These are phyloP conservation scores for Kwoniella heveanensis DNA, from an alignment of 768 basidiomycete genomes.

Conservation along the genomic window DNA sequence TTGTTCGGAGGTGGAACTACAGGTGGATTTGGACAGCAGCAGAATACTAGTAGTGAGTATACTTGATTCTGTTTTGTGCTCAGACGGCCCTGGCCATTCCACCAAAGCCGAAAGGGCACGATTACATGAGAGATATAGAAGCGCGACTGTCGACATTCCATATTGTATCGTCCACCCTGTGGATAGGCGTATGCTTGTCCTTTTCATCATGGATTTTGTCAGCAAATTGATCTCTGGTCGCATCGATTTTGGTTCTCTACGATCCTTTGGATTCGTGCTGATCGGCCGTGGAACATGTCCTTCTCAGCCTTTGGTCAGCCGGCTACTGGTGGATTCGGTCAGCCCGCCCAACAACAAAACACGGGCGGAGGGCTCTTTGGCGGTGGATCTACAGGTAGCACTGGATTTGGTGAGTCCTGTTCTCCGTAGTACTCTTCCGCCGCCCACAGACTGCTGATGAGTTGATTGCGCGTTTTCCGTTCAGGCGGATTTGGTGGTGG, in stretches of 20 bases:
- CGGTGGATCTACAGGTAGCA: constrained; percentile 12
- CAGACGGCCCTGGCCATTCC: too few species aligned
- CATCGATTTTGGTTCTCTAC: background rate
- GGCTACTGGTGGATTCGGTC: constrained; percentile 21
- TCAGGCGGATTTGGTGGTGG: constrained; percentile 62
- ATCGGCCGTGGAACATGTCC: background rate
- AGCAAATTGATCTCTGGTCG: too few species aligned
- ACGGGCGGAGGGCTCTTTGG: constrained; percentile 38
- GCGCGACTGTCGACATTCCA: too few species aligned
- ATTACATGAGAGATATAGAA: too few species aligned
- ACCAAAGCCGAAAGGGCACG: too few species aligned
- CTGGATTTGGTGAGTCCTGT: constrained; percentile 23
- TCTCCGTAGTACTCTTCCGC: too few species aligned
- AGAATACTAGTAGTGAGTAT: constrained; percentile 30
- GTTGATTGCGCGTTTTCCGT: background rate
- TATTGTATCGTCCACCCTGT: too few species aligned
- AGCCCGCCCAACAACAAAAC: constrained; percentile 23
- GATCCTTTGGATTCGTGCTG: background rate
- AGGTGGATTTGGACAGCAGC: constrained; percentile 55
- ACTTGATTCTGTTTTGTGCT: background rate
- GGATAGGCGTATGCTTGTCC: too few species aligned
- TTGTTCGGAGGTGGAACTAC: constrained; percentile 27
- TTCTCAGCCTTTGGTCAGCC: constrained; percentile 16
- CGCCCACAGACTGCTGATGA: too few species aligned
- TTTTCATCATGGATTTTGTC: too few species aligned